Percentiles rank a stretch among this genome's conserved stretches.
phyloP scores from a whole-genome alignment of 169 alveolate species.

The Plasmodium gallinaceum region DNA sequence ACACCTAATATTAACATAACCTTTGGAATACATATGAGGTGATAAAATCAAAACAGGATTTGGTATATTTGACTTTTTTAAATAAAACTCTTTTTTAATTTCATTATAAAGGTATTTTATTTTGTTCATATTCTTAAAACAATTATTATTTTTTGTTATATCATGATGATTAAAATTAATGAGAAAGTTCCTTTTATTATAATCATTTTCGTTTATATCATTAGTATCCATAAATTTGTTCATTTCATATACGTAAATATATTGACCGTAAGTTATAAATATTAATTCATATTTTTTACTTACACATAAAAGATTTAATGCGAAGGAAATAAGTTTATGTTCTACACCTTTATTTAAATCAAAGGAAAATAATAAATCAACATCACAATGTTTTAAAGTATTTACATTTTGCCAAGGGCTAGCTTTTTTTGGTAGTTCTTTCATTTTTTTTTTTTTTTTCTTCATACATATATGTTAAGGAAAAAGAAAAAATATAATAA shows the following conservation, averaged over 20 bases:
- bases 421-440: neutral
- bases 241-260: constrained; percentile 59
- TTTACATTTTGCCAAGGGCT: constrained; percentile 72
- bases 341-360: constrained; percentile 34
- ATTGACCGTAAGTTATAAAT: constrained; percentile 47
- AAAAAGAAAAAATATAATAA: too few relatives aligned
- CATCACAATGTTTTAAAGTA: constrained; percentile 29
- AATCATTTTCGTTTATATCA: neutral
- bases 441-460: neutral
- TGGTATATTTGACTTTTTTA: constrained; percentile 35
- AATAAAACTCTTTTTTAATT: constrained; percentile 37
- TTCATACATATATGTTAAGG: neutral
- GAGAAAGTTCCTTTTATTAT: neutral
- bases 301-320: constrained; percentile 56
- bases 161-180: constrained; percentile 31
- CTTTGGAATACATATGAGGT: constrained; percentile 50
- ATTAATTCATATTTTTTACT: constrained; percentile 68
- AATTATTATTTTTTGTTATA: constrained; percentile 31
- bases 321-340: constrained; percentile 63
- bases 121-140: constrained; percentile 55
- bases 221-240: constrained; percentile 35
- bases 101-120: constrained; percentile 47
- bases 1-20: constrained; percentile 65
- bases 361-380: constrained; percentile 23
- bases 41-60: constrained; percentile 39